These are phyloP conservation scores for Strobilomyces dryophilus DNA, from an alignment of 768 basidiomycete genomes.

Conservation along the genomic window DNA sequence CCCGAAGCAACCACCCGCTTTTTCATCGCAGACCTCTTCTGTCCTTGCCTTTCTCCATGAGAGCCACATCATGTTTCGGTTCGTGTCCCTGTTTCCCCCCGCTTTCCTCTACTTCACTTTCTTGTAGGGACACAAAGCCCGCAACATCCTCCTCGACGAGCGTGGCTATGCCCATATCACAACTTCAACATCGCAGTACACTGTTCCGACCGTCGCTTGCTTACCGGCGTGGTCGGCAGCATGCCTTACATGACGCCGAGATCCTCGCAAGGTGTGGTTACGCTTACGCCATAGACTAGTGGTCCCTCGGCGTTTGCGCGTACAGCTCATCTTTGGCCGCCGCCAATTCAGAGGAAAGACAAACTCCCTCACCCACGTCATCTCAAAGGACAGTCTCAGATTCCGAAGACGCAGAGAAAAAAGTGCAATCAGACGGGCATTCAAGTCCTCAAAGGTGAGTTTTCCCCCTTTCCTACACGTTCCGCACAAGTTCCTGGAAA, in stretches of 20 bases:
- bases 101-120: neutral
- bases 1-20: constrained; percentile 79
- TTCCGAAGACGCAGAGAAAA: constrained; percentile 87
- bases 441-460: constrained; percentile 74
- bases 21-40: constrained; percentile 85
- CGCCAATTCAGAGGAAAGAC: constrained; percentile 92
- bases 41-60: constrained; percentile 90
- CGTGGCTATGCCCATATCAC: constrained; percentile 93
- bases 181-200: constrained; percentile 99
- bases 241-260: constrained; percentile 99
- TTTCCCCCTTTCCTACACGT: constrained; percentile 7
- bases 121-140: constrained; percentile 86
- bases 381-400: constrained; percentile 78
- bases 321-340: constrained; percentile 88
- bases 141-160: constrained; percentile 96
- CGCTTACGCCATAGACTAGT: constrained; percentile 93
- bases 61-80: constrained; percentile 96
- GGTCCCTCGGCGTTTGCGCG: constrained; percentile 92
- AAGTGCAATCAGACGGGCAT: constrained; percentile 74
- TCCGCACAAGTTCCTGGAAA: constrained; percentile 75
- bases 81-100: constrained; percentile 20
- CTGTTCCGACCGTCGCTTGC: constrained; percentile 77
- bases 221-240: constrained; percentile 92
- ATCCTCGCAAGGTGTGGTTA: constrained; percentile 93
- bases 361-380: constrained; percentile 89